Evolutionary conservation across 208 protist genomes (phyloP).

Genomic region (Leishmania mexicana): DNA sequence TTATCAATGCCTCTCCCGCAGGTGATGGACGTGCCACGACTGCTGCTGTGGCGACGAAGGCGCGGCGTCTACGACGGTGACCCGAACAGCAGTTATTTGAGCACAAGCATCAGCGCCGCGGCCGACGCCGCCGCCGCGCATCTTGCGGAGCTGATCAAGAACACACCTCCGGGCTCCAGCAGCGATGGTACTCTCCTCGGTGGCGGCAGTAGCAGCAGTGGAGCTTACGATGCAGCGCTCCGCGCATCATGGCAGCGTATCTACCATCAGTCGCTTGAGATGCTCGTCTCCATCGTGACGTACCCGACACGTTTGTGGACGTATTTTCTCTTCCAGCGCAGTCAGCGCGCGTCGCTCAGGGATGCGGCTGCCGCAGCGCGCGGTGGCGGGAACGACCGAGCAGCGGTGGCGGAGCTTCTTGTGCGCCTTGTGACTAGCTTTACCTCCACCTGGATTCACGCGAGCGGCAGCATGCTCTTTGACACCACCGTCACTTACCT

Average conservation of each 20-base stretch:
- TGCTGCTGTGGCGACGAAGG: constrained; percentile 28
- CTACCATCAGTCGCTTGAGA: constrained; percentile 8
- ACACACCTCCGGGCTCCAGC: constrained; percentile 13
- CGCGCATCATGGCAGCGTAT: constrained; percentile 6
- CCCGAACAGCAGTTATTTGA: neutral
- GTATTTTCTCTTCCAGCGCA: constrained; percentile 23
- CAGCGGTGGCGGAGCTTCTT: constrained; percentile 10
- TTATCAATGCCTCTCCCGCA: constrained; percentile 32
- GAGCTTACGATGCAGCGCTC: neutral
- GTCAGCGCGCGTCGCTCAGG: constrained; percentile 10
- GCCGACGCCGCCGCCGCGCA: constrained; percentile 21
- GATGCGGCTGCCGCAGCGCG: neutral
- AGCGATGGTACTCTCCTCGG: neutral
- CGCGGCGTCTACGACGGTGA: neutral
- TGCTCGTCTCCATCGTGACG: constrained; percentile 12
- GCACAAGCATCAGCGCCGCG: neutral
- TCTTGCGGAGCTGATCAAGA: constrained; percentile 22
- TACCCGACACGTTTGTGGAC: constrained; percentile 24
- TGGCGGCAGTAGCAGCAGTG: neutral
- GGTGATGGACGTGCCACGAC: constrained; percentile 26
- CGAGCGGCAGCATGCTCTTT: constrained; percentile 31
- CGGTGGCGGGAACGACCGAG: neutral
- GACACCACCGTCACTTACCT: constrained; percentile 34
- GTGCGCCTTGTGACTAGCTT: constrained; percentile 30
- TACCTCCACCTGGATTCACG: constrained; percentile 33